These are phyloP conservation scores for Aspergillus sp. DNA, from an alignment of 2,329 filamentous ascomycete species.

Conservation along the genomic window DNA sequence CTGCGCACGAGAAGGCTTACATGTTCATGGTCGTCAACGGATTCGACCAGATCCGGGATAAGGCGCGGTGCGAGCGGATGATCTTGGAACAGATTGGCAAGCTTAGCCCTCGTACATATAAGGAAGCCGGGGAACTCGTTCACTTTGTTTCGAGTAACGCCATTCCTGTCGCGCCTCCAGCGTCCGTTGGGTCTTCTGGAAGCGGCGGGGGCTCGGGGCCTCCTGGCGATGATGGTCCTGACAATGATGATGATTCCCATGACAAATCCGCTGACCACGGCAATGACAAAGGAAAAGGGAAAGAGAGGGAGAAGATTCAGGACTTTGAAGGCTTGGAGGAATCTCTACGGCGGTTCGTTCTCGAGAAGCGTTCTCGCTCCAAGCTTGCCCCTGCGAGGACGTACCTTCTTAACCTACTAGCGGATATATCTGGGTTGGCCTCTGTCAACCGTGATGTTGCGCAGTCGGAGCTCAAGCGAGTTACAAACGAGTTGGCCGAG, in stretches of 20 bases:
- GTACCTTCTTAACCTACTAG: constrained; percentile 85
- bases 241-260: constrained; percentile 43
- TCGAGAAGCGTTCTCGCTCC: constrained; percentile 89
- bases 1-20: constrained; percentile 93
- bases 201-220: constrained; percentile 46
- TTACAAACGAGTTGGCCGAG: constrained; percentile 67
- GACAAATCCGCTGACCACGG: constrained; percentile 41
- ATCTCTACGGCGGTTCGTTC: constrained; percentile 80
- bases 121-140: constrained; percentile 84
- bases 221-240: constrained; percentile 43
- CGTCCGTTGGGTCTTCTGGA: constrained; percentile 40
- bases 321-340: constrained; percentile 88
- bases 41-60: constrained; percentile 87
- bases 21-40: constrained; percentile 99
- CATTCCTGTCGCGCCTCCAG: constrained; percentile 61
- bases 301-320: constrained; percentile 77
- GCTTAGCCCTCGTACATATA: constrained; percentile 86
- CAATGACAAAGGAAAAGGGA: constrained; percentile 75
- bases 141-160: constrained; percentile 98
- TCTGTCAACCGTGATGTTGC: constrained; percentile 82
- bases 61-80: constrained; percentile 81
- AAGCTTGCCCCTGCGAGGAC: constrained; percentile 94
- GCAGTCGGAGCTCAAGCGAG: constrained; percentile 71
- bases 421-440: constrained; percentile 74
- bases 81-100: constrained; percentile 81